A percentile compares a stretch with the other conserved stretches of the same genome.
These are phyloP conservation scores for Solanum chiquidenum DNA, from an alignment of 257 asterid species.

Conservation along the genomic window DNA sequence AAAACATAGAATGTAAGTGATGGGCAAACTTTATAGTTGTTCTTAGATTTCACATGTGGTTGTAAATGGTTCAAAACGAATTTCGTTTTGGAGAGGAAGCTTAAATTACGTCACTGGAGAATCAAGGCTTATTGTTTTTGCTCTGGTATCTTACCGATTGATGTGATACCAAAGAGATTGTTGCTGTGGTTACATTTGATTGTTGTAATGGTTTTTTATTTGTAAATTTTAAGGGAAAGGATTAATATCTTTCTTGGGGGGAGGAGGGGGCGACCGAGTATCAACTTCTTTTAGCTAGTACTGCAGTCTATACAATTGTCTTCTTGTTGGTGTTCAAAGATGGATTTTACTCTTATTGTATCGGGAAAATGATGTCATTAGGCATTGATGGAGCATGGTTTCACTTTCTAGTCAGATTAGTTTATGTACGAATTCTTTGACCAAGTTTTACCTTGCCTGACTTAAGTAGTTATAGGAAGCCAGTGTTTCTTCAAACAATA, in stretches of 20 bases:
- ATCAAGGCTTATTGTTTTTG: background rate
- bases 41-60: background rate
- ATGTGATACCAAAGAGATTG: background rate
- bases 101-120: background rate
- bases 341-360: background rate
- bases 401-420: background rate
- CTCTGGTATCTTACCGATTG: background rate
- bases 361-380: background rate
- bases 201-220: background rate
- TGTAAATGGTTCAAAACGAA: background rate
- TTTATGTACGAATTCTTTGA: background rate
- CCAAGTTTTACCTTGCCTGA: background rate
- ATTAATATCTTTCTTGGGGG: background rate
- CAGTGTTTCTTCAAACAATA: background rate
- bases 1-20: background rate
- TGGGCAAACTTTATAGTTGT: background rate
- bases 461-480: background rate
- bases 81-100: background rate
- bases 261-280: background rate
- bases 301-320: background rate
- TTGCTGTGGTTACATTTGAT: background rate
- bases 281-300: background rate
- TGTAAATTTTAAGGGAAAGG: background rate
- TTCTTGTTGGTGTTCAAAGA: background rate
- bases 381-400: background rate